Evolutionary conservation across 805 yeast genomes (phyloP).

Genomic region (Isabelozyma pseudorhagii): DNA sequence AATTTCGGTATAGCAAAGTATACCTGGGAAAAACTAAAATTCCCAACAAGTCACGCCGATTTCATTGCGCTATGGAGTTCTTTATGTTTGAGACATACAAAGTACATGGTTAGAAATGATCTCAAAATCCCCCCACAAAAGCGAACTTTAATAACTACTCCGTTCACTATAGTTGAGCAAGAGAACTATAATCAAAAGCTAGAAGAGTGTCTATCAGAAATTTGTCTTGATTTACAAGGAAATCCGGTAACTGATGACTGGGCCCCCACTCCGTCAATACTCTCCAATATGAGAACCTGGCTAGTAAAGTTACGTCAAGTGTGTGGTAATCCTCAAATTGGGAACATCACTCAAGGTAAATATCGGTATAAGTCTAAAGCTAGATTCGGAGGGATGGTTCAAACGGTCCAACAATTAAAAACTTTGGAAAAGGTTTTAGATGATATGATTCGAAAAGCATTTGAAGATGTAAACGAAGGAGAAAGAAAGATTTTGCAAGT

Average conservation of each 20-base stretch:
- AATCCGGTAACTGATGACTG: conserved; percentile 48
- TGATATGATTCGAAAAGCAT: conserved; percentile 59
- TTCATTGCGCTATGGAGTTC: conserved; percentile 47
- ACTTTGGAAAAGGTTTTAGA: conserved; percentile 64
- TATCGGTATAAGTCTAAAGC: conserved; percentile 19
- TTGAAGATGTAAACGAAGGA: conserved; percentile 42
- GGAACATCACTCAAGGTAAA: conserved; percentile 22
- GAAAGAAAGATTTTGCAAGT: conserved; percentile 48
- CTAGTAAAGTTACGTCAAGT: conserved; percentile 65
- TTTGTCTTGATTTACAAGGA: conserved; percentile 52
- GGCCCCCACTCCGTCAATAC: conserved; percentile 42
- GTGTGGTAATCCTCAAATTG: conserved; percentile 75
- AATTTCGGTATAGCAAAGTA: conserved; percentile 36
- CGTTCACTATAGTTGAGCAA: conserved; percentile 80
- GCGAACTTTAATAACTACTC: conserved; percentile 64
- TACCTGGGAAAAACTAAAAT: conserved; percentile 36
- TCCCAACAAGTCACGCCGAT: conserved; percentile 16
- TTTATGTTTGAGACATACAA: conserved; percentile 76
- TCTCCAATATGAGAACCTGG: conserved; percentile 63
- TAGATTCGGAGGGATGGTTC: conserved; percentile 6
- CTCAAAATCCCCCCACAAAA: conserved; percentile 76
- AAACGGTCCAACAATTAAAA: conserved; percentile 28
- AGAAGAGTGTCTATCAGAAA: conserved; percentile 55
- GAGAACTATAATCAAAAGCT: conserved; percentile 71
- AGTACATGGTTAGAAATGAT: conserved; percentile 75